These are phyloP conservation scores for Coffea humblotiana DNA, from an alignment of 305 asterid genomes.

Conservation along the genomic window DNA sequence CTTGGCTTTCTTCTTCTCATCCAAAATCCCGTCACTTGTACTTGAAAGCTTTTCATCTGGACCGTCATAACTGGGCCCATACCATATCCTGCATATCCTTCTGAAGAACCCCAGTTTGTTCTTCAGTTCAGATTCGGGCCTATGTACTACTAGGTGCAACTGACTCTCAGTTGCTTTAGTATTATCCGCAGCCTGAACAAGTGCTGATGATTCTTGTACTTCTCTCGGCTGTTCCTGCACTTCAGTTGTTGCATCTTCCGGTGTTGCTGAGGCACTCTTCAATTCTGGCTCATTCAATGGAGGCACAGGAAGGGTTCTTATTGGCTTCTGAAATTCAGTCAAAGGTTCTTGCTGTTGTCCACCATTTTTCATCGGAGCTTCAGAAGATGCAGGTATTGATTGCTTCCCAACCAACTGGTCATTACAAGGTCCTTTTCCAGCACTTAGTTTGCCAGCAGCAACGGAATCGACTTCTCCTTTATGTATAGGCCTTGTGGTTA, in stretches of 20 bases:
- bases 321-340: conserved; percentile 16
- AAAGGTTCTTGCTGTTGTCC: conserved; percentile 9
- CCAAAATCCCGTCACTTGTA: conserved; percentile 13
- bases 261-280: conserved; percentile 26
- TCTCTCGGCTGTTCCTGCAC: conserved; percentile 29
- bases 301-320: conserved; percentile 22
- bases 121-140: conserved; percentile 23
- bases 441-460: conserved; percentile 23
- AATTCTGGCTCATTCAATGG: conserved; percentile 26
- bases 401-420: conserved; percentile 33
- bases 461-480: conserved; percentile 29
- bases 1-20: conserved; percentile 24
- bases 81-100: conserved; percentile 54
- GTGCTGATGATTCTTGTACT: conserved; percentile 31
- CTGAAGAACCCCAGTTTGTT: conserved; percentile 43
- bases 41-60: conserved; percentile 16
- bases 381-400: conserved; percentile 20
- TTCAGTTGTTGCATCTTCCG: conserved; percentile 30
- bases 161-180: conserved; percentile 32
- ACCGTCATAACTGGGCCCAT: conserved; percentile 38
- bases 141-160: conserved; percentile 21
- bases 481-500: conserved; percentile 24
- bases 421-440: conserved; percentile 26
- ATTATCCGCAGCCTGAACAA: conserved; percentile 29
- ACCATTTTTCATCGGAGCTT: conserved; percentile 28